phyloP scores from a whole-genome alignment of 495 filamentous ascomycete genomes.

The Pseudoneurospora amorphoporcata region DNA sequence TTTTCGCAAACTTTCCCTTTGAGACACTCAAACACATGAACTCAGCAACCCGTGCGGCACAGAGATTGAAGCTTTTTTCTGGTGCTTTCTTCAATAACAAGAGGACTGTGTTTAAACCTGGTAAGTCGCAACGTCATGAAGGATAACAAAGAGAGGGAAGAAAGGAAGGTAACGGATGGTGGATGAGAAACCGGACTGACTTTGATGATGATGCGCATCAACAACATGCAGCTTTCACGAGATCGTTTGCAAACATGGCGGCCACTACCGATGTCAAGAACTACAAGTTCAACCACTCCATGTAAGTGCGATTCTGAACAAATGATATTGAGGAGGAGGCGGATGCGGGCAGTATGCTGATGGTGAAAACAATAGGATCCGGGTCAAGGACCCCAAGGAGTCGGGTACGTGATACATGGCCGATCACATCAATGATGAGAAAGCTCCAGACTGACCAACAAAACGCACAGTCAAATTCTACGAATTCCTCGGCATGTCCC shows the following conservation, averaged over 20 bases:
- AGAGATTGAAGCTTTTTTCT: slow-evolving; percentile 6
- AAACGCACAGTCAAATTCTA: slow-evolving; percentile 69
- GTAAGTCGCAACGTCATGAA: not conserved
- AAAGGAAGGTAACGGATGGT: not conserved
- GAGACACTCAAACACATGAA: slow-evolving; percentile 5
- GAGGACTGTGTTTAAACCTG: not conserved
- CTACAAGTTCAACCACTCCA: slow-evolving; percentile 80
- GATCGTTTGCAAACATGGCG: slow-evolving; percentile 50
- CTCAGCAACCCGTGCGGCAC: slow-evolving; percentile 10
- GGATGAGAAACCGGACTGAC: not conserved
- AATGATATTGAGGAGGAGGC: slow-evolving; percentile 3
- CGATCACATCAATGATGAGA: not conserved
- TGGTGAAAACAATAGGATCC: slow-evolving; percentile 49
- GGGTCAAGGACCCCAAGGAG: slow-evolving; percentile 86
- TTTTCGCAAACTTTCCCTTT: not conserved
- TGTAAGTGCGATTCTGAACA: slow-evolving; percentile 39
- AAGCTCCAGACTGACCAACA: not conserved
- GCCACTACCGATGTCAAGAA: slow-evolving; percentile 59
- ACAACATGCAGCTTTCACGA: not conserved
- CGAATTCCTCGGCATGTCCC: slow-evolving; percentile 79
- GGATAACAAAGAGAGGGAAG: not conserved
- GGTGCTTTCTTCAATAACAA: slow-evolving; percentile 3
- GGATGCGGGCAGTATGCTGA: slow-evolving; percentile 13
- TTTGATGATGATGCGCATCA: not conserved
- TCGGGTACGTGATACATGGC: slow-evolving; percentile 41